A percentile compares a stretch with the other conserved stretches of the same genome.
Conservation (phyloP, 192 early-diverging fungal species). For the Coemansia sp. region DNA sequence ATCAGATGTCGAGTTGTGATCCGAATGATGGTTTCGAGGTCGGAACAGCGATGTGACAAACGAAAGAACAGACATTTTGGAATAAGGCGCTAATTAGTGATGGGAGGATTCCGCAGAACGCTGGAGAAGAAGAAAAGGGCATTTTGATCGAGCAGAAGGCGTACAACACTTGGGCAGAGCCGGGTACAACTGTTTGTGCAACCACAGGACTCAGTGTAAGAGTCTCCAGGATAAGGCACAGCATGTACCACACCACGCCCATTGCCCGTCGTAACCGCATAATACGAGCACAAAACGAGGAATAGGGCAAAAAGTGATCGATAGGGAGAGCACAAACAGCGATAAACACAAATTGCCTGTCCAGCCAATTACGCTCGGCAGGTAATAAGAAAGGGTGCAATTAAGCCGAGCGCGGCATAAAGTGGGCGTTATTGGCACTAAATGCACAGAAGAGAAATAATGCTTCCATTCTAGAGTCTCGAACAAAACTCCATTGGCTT, state of each 20-base stretch:
- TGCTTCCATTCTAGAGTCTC: too few species aligned
- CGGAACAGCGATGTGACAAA: conserved; percentile 52
- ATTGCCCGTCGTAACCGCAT: too few species aligned
- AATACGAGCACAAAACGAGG: neutral
- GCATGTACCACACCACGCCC: neutral
- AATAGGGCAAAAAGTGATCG: neutral
- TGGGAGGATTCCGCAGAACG: neutral
- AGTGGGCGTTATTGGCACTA: conserved; percentile 1
- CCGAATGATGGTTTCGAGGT: conserved; percentile 36
- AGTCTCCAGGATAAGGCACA: conserved; percentile 6
- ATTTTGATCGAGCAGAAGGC: neutral
- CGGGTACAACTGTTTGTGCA: conserved; percentile 1
- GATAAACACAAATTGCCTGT: too few species aligned
- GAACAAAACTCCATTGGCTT: too few species aligned
- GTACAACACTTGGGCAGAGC: neutral
- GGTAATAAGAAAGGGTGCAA: too few species aligned
- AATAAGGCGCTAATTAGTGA: conserved; percentile 11
- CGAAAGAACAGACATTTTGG: conserved; percentile 50
- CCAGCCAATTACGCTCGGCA: too few species aligned
- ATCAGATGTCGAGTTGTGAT: conserved; percentile 1
- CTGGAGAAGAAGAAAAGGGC: conserved; percentile 3
- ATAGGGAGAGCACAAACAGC: conserved; percentile 5
- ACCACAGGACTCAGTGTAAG: neutral
- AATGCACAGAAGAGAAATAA: conserved; percentile 2
- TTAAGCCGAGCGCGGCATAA: conserved; percentile 1